phyloP scores from a whole-genome alignment of 106 monocot species.

The Ottelia alismoides region DNA sequence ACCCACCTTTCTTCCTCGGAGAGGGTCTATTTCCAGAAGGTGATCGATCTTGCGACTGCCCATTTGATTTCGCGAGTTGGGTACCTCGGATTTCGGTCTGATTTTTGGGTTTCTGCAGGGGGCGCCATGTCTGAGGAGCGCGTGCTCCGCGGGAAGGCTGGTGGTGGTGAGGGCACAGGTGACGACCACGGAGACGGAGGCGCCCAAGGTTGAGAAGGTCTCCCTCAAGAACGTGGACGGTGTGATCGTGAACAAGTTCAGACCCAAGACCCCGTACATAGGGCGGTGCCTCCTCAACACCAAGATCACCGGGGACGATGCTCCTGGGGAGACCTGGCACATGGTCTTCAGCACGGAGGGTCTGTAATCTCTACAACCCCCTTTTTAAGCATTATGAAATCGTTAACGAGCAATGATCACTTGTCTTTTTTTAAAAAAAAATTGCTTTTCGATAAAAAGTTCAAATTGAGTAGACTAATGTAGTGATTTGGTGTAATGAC shows the following conservation, averaged over 20 bases:
- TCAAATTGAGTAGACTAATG: too few relatives aligned
- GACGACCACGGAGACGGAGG: constrained; percentile 51
- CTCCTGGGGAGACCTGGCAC: constrained; percentile 97
- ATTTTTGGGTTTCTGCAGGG: too few relatives aligned
- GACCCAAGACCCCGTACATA: constrained; percentile 60
- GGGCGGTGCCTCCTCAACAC: constrained; percentile 84
- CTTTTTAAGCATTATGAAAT: too few relatives aligned
- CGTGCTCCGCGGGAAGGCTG: not conserved
- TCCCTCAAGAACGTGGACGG: constrained; percentile 83
- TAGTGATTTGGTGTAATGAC: too few relatives aligned
- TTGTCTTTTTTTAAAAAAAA: too few relatives aligned
- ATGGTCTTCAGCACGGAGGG: constrained; percentile 97
- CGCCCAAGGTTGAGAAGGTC: constrained; percentile 39
- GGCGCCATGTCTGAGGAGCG: too few relatives aligned
- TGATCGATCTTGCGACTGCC: not conserved
- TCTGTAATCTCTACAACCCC: too few relatives aligned
- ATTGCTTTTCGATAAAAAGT: too few relatives aligned
- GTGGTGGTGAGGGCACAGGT: constrained; percentile 10
- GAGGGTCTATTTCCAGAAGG: constrained; percentile 26
- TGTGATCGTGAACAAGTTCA: constrained; percentile 68
- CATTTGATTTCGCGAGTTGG: too few relatives aligned
- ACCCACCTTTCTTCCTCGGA: constrained; percentile 27
- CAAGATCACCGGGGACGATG: constrained; percentile 94
- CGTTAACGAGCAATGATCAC: too few relatives aligned
- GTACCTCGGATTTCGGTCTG: too few relatives aligned